These are phyloP conservation scores for Medicago arabica DNA, from an alignment of 306 rosid genomes.

Conservation along the genomic window DNA sequence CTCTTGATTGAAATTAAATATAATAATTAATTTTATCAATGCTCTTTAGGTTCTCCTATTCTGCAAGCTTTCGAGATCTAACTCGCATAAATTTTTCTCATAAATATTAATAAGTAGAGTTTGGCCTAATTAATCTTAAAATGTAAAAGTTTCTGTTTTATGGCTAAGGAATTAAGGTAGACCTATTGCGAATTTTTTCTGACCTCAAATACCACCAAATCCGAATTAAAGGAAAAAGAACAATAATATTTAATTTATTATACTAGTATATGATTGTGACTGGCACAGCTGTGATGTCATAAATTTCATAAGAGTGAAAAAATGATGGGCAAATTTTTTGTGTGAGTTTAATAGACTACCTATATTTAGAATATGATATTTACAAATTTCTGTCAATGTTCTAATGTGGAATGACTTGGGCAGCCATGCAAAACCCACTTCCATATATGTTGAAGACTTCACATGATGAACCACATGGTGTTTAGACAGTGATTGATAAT, in stretches of 20 bases:
- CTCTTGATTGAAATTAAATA: too few relatives aligned
- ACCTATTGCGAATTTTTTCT: conserved; percentile 23
- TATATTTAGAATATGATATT: conserved; percentile 46
- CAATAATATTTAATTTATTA: not conserved
- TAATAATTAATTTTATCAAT: too few relatives aligned
- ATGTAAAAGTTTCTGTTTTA: not conserved
- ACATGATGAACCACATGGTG: conserved; percentile 61
- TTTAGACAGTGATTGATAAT: conserved; percentile 48
- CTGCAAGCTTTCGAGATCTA: too few relatives aligned
- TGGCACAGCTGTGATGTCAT: conserved; percentile 30
- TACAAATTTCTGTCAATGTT: conserved; percentile 42
- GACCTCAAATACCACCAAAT: conserved; percentile 35
- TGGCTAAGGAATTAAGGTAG: conserved; percentile 34
- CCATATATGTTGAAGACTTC: conserved; percentile 53
- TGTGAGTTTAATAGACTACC: conserved; percentile 30
- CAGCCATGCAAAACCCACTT: conserved; percentile 49
- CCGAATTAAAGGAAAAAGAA: not conserved
- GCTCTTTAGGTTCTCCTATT: too few relatives aligned
- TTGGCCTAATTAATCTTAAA: not conserved
- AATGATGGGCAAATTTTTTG: conserved; percentile 40
- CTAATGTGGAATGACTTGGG: conserved; percentile 47
- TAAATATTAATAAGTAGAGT: not conserved
- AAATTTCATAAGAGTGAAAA: conserved; percentile 34
- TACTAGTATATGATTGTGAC: conserved; percentile 36
- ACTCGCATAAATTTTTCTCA: too few relatives aligned